Evolutionary conservation across 2,329 filamentous ascomycete genomes (phyloP).

Genomic region (Thyridium curvatum): DNA sequence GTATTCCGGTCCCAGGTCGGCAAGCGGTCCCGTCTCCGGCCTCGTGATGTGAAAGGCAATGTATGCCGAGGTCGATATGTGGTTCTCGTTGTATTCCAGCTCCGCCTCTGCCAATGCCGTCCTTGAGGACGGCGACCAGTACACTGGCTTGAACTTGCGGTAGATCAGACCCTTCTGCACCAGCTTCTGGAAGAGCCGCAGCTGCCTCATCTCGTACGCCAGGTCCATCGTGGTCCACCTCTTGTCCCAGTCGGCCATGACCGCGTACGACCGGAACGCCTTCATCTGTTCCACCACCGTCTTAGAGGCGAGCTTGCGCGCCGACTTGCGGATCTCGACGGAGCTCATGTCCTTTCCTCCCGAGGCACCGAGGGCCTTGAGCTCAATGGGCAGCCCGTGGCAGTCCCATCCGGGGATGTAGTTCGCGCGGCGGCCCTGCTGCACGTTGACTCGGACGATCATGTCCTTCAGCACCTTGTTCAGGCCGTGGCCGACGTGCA

Average conservation of each 20-base stretch:
- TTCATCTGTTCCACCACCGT: conserved; percentile 69
- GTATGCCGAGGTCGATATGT: conserved; percentile 68
- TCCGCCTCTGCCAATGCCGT: conserved; percentile 81
- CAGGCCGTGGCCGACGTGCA: conserved; percentile 90
- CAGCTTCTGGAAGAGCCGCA: conserved; percentile 71
- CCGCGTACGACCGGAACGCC: conserved; percentile 64
- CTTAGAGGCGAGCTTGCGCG: conserved; percentile 58
- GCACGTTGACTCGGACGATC: conserved; percentile 73
- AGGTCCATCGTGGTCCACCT: conserved; percentile 76
- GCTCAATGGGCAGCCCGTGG: conserved; percentile 92
- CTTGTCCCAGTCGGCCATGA: conserved; percentile 76
- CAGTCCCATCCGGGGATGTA: conserved; percentile 97
- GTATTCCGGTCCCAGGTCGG: conserved; percentile 28
- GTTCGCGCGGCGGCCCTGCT: conserved; percentile 67
- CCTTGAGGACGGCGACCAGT: conserved; percentile 75
- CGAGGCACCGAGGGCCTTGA: conserved; percentile 72
- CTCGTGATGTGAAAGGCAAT: conserved; percentile 66
- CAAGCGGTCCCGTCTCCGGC: conserved; percentile 15
- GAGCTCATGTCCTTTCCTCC: conserved; percentile 36
- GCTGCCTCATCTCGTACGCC: conserved; percentile 67
- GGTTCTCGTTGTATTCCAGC: conserved; percentile 73
- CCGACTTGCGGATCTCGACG: conserved; percentile 56
- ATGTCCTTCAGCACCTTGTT: conserved; percentile 98
- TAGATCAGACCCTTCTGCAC: conserved; percentile 69
- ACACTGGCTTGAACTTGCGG: conserved; percentile 73